These are phyloP conservation scores for Fistulifera solaris DNA, from an alignment of 108 stramenopile genomes.

Conservation along the genomic window DNA sequence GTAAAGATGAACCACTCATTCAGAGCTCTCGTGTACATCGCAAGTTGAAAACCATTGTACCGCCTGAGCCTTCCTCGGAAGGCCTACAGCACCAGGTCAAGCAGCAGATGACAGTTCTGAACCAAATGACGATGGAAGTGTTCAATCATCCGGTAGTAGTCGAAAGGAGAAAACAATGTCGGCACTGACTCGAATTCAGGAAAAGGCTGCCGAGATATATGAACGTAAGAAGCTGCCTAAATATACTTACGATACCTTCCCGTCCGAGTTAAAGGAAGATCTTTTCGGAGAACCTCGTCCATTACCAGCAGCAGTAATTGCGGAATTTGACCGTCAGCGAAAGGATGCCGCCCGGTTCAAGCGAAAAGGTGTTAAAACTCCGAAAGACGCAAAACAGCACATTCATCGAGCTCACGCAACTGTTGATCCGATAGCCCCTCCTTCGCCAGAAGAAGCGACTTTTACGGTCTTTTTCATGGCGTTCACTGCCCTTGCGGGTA, in stretches of 20 bases:
- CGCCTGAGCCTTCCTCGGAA: conserved; percentile 64
- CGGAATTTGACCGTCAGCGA: conserved; percentile 77
- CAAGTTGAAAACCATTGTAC: conserved; percentile 75
- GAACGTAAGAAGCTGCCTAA: conserved; percentile 27
- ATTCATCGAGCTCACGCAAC: conserved; percentile 29
- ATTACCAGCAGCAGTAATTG: conserved; percentile 71
- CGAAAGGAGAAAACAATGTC: conserved; percentile 10
- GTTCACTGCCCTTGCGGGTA: conserved; percentile 67
- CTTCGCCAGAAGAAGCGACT: conserved; percentile 57
- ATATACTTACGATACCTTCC: conserved; percentile 62
- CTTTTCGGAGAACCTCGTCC: conserved; percentile 70
- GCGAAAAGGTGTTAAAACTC: conserved; percentile 16
- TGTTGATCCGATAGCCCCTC: conserved; percentile 23
- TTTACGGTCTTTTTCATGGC: conserved; percentile 84
- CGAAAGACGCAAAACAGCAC: conserved; percentile 23
- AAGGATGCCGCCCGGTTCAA: conserved; percentile 77
- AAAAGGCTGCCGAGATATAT: conserved; percentile 38
- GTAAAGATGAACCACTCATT: conserved; percentile 47
- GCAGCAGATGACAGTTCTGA: conserved; percentile 14
- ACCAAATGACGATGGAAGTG: conserved; percentile 32
- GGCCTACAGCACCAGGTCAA: conserved; percentile 24
- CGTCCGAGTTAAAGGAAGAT: conserved; percentile 47
- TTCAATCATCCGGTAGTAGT: conserved; percentile 30
- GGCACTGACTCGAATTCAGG: conserved; percentile 26
- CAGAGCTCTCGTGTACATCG: conserved; percentile 68